Conservation (phyloP, 2,329 filamentous ascomycete species). For the Biscogniauxia marginata region DNA sequence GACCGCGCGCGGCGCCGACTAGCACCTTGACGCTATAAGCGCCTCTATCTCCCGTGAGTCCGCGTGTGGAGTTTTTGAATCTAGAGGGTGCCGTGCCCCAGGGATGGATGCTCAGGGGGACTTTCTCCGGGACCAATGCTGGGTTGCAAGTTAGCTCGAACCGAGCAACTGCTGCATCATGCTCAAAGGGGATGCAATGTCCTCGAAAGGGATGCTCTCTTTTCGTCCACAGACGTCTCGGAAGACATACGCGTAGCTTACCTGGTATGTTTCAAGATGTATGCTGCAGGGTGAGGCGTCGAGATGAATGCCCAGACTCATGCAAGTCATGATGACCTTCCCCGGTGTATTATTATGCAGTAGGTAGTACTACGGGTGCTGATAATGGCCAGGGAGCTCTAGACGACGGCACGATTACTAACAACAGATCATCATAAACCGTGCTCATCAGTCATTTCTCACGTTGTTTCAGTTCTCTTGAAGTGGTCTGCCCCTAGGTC, state of each 20-base stretch:
- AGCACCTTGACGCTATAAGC: conserved; percentile 21
- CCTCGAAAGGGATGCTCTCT: conserved; percentile 10
- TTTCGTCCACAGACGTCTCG: conserved; percentile 7
- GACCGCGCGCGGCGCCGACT: conserved; percentile 17
- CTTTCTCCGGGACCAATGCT: conserved; percentile 15
- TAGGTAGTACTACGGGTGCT: neutral
- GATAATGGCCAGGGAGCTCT: neutral
- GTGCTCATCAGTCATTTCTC: conserved; percentile 13
- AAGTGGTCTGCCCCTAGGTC: conserved; percentile 9
- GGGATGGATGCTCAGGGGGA: conserved; percentile 11
- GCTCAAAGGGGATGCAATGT: conserved; percentile 20
- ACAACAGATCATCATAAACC: conserved; percentile 16
- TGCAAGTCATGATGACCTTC: conserved; percentile 24
- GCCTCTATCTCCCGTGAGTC: conserved; percentile 15
- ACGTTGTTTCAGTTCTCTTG: conserved; percentile 19
- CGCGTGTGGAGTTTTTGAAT: conserved; percentile 14
- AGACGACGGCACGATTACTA: neutral
- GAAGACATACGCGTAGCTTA: conserved; percentile 16
- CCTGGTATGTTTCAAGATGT: conserved; percentile 21
- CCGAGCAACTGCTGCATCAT: conserved; percentile 19
- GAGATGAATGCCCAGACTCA: conserved; percentile 11
- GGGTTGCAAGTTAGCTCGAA: conserved; percentile 14
- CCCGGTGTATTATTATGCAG: conserved; percentile 15
- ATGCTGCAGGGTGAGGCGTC: conserved; percentile 11
- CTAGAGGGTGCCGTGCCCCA: conserved; percentile 15